phyloP scores from a whole-genome alignment of 495 filamentous ascomycete genomes.

The Letharia columbiana region DNA sequence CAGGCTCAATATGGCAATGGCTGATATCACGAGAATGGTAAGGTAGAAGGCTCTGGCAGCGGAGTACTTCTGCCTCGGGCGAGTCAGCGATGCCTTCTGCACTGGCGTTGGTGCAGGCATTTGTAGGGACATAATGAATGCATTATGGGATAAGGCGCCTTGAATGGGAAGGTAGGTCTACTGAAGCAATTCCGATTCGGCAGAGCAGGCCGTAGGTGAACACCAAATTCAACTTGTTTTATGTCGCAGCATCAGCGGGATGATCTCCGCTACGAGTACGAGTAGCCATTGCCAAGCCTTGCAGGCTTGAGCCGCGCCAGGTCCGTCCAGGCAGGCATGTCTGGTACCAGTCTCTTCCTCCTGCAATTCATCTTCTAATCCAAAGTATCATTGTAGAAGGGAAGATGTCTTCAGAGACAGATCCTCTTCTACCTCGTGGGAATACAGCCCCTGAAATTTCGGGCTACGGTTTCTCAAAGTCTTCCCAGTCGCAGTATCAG shows the following conservation, averaged over 20 bases:
- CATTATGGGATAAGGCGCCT: slow-evolving; percentile 13
- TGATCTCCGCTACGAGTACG: not conserved
- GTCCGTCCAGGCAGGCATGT: too few relatives aligned
- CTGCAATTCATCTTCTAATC: not conserved
- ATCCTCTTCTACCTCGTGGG: slow-evolving; percentile 23
- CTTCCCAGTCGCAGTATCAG: slow-evolving; percentile 1
- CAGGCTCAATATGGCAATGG: slow-evolving; percentile 26
- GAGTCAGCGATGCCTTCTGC: slow-evolving; percentile 14
- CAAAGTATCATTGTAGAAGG: not conserved
- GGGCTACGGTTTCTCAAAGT: slow-evolving; percentile 21
- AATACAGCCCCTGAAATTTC: slow-evolving; percentile 22
- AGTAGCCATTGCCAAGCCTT: not conserved
- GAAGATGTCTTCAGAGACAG: slow-evolving; percentile 21
- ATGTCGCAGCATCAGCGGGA: not conserved
- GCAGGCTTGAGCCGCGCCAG: too few relatives aligned
- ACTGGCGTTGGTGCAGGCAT: slow-evolving; percentile 16
- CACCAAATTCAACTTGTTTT: not conserved
- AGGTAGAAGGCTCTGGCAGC: slow-evolving; percentile 34
- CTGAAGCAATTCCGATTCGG: not conserved
- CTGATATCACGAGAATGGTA: slow-evolving; percentile 29
- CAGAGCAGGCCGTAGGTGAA: not conserved
- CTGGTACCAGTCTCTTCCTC: not conserved
- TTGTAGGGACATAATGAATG: slow-evolving; percentile 22
- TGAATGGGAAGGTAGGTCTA: not conserved
- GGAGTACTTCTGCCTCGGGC: slow-evolving; percentile 21